Base-by-base conservation (phyloP, 208 protist species). In the Leishmania amazonensis region DNA sequence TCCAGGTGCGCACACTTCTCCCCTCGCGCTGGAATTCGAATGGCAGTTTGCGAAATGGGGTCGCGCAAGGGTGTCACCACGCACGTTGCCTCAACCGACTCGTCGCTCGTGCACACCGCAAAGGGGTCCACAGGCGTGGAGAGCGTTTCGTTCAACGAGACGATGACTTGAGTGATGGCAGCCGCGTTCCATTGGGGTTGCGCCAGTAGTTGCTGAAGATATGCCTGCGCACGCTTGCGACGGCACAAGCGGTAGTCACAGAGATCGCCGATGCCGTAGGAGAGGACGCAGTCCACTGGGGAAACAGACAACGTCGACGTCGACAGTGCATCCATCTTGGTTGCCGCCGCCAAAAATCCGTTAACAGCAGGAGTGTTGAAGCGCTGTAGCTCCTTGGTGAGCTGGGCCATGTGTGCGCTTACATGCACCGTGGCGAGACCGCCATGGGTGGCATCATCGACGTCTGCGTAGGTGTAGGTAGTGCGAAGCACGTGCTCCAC, bases 61-160 rank as follows among this genome's bases (percentile, higher is more conserved):
- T 97, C 94, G 19, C 90, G 86, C 78, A 96, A 85, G 24, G 91
- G 90, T 28, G 84, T 84, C 58, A 82, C 85, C 40, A 88, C 86
- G 28, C 76, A 80, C 35, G 81, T 85, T 47, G 90, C 77, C 87
- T 90, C 62, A 31, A 88, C 71, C 62, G 45, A 74, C 28, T 80
- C 79, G 40, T 88, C 80, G n/a, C 70, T 51, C 1, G 64, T 47
- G 70, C 83, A 84, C 49, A 86, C 62, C 5, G 78, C 53, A 53
- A 83, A 84, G 35, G 78, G 45, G 62, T 87, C 75, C 0, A 67
- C 42, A 1, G 83, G 83, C 0, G 62, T 62, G 42, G 78, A 75
- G 31, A 85, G 73, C 2, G 67, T 79, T 64, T 83, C 83, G 76
- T 81, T 87, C 42, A 78, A 64, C 0, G 83, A 85, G 54, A 85